A percentile compares a stretch with the other conserved stretches of the same genome.
These are phyloP conservation scores for Pseudopediastrum boryanum DNA, from an alignment of 139 green algal genomes.

Conservation along the genomic window DNA sequence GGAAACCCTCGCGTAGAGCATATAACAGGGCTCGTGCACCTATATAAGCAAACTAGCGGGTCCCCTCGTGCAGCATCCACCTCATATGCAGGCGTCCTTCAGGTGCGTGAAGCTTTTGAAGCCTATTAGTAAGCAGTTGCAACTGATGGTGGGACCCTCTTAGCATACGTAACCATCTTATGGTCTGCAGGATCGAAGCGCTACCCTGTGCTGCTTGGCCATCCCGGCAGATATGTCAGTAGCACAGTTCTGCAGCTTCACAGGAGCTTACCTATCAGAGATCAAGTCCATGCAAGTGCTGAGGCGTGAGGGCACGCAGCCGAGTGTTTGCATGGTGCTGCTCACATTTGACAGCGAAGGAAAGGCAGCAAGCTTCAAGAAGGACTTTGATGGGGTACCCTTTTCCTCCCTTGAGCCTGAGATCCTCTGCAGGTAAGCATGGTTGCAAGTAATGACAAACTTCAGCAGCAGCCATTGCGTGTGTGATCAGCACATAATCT, in stretches of 20 bases:
- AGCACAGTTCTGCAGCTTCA: constrained; percentile 90
- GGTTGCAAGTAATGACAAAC: not conserved
- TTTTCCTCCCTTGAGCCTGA: constrained; percentile 85
- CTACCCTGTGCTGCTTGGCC: constrained; percentile 80
- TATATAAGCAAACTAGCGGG: constrained; percentile 65
- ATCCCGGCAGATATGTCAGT: constrained; percentile 89
- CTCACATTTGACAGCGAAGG: constrained; percentile 75
- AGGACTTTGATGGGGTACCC: constrained; percentile 80
- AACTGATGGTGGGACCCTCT: too few relatives aligned
- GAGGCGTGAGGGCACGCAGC: constrained; percentile 55
- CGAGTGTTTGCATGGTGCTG: constrained; percentile 84
- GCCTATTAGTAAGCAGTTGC: too few relatives aligned
- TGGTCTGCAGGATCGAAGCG: too few relatives aligned
- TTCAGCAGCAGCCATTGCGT: not conserved
- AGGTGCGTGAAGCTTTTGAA: too few relatives aligned
- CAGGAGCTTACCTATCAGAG: constrained; percentile 73
- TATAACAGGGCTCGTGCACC: constrained; percentile 83
- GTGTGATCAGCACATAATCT: not conserved
- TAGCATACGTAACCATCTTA: too few relatives aligned
- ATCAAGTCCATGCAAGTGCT: constrained; percentile 73
- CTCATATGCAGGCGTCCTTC: not conserved
- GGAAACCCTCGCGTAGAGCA: constrained; percentile 93
- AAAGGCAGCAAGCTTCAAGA: constrained; percentile 81
- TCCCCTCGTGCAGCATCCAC: not conserved
- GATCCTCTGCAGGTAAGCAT: constrained; percentile 69